These are phyloP conservation scores for Sedum album DNA, from an alignment of 164 flowering plant genomes.

Conservation along the genomic window DNA sequence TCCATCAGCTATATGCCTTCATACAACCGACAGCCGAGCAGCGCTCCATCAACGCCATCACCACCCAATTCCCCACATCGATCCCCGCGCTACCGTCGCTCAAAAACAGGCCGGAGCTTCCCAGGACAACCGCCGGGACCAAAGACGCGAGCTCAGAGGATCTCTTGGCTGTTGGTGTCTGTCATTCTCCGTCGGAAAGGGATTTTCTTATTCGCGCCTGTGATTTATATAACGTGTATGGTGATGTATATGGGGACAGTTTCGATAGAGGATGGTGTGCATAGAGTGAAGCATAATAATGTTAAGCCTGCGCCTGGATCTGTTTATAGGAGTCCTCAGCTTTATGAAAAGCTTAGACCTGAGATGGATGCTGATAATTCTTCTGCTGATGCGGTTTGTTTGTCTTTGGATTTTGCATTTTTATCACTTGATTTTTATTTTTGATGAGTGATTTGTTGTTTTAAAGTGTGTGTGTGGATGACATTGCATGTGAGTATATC, in stretches of 20 bases:
- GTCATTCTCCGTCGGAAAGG: conserved; percentile 52
- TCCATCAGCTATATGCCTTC: conserved; percentile 30
- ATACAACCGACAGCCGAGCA: conserved; percentile 44
- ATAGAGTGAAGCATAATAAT: background rate
- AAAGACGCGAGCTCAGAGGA: conserved; percentile 27
- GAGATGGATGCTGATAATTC: conserved; percentile 47
- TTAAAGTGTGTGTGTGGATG: background rate
- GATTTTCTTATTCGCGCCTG: conserved; percentile 48
- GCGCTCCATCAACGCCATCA: conserved; percentile 66
- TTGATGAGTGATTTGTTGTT: background rate
- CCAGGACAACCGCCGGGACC: conserved; percentile 21
- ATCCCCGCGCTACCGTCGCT: conserved; percentile 40
- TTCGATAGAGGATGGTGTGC: conserved; percentile 11
- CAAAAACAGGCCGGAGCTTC: conserved; percentile 24
- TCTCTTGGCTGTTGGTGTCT: conserved; percentile 29
- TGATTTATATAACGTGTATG: conserved; percentile 51
- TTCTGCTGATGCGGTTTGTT: conserved; percentile 48
- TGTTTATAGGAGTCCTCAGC: conserved; percentile 65
- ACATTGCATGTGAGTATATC: background rate
- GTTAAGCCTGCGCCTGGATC: conserved; percentile 38
- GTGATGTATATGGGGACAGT: conserved; percentile 55
- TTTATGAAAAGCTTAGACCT: conserved; percentile 74
- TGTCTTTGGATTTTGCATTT: no score
- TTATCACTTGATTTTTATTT: no score
- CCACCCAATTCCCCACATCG: conserved; percentile 65